phyloP scores from a whole-genome alignment of 371 early-diverging fungal species.

The Phascolomyces articulosus region DNA sequence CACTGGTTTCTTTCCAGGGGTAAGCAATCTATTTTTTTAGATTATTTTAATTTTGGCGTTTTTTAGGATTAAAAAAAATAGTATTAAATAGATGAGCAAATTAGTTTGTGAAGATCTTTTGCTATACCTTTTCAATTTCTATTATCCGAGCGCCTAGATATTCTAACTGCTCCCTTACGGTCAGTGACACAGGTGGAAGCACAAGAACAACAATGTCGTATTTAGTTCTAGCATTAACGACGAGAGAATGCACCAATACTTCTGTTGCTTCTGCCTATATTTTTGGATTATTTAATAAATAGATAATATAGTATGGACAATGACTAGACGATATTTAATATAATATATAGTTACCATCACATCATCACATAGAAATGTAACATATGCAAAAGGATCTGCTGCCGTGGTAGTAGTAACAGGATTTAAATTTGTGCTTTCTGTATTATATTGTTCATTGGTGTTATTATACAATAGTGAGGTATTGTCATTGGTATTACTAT shows the following conservation, averaged over 20 bases:
- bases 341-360: constrained; percentile 30
- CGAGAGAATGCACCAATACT: constrained; percentile 35
- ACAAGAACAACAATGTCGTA: constrained; percentile 37
- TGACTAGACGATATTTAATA: background rate
- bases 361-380: constrained; percentile 43
- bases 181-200: constrained; percentile 26
- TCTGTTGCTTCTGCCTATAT: constrained; percentile 31
- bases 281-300: no score
- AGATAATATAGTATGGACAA: no score
- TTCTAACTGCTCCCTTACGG: constrained; percentile 16
- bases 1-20: constrained; percentile 31
- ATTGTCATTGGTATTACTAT: background rate
- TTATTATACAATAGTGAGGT: background rate
- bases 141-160: constrained; percentile 33
- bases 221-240: constrained; percentile 23
- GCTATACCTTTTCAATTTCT: constrained; percentile 32
- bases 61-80: no score
- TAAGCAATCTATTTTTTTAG: constrained; percentile 22
- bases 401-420: background rate
- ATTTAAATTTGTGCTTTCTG: background rate
- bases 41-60: no score
- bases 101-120: background rate
- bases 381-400: constrained; percentile 19
- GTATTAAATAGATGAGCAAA: no score
- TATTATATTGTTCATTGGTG: background rate